Base-by-base conservation (phyloP, 768 basidiomycete genomes). In the Inosperma sp. region DNA sequence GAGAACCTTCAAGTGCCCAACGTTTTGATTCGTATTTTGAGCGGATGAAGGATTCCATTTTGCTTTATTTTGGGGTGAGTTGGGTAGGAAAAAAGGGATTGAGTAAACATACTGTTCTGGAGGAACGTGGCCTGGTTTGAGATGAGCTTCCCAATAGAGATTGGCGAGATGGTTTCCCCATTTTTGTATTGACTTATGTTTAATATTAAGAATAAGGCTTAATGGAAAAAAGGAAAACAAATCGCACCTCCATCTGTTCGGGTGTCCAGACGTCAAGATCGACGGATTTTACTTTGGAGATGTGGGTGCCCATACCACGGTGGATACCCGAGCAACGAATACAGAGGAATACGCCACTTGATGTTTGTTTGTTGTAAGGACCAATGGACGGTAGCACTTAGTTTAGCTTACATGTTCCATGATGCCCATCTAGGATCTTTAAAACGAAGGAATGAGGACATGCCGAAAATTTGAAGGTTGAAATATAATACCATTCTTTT, bases 211-310 rank as follows among this genome's bases (percentile, higher is more conserved):
- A 21, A 25, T 19, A 49, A 31, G 21, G 30, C 36, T 19, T 40
- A 23, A 22, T 23, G 25, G 17, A 7, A 31, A 2, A 31, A 10
- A 14, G 17, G 27, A 12, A 17, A 39, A 16, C 16, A 40, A 19
- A 51, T 22, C 79, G 54, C 59, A 93, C 93, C 72, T 85, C 83
- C 88, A 99, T 94, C 71, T 99, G 95, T 56, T 97, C 93, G 3
- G 92, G 91, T 7, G 92, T 95, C 95, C 95, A 99, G 14, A 88
- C 82, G 61, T 99, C 95, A 48, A 99, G 83, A 71, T 99, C 95
- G 48, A 99, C 90, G 3, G 93, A 95, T 64, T 96, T 96, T 65
- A 99, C 89, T 64, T 88, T 90, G 71, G 88, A 90, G 67, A 98
- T 96, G 68, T 99, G 95, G 0, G 95, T 97, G 53, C 95, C 95